Percentiles rank a stretch among this genome's conserved stretches.
phyloP scores from a whole-genome alignment of 495 filamentous ascomycete species.

The Penicillium manginii region DNA sequence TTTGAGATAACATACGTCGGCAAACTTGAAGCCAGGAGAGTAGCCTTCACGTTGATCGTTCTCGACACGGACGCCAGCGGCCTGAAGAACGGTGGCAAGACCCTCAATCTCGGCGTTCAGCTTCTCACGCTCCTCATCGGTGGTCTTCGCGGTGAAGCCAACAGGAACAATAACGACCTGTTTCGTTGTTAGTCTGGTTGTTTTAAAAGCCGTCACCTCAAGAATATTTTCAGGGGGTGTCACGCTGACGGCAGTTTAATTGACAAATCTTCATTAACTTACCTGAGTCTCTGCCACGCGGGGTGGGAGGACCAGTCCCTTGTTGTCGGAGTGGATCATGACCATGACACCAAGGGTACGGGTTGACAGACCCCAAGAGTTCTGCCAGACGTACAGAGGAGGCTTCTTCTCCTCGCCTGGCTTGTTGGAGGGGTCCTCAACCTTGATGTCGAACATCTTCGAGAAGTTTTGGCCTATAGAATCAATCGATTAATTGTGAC shows the following conservation, averaged over 20 bases:
- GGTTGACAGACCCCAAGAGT: slow-evolving; percentile 97
- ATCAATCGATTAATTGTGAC: not conserved
- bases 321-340: slow-evolving; percentile 95
- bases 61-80: slow-evolving; percentile 68
- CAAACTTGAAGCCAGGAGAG: slow-evolving; percentile 96
- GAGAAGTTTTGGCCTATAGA: slow-evolving; percentile 80
- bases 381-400: slow-evolving; percentile 89
- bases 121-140: slow-evolving; percentile 71
- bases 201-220: no score
- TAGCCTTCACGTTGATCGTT: slow-evolving; percentile 83
- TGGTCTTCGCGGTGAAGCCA: slow-evolving; percentile 84
- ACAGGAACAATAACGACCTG: slow-evolving; percentile 83
- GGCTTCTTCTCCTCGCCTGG: slow-evolving; percentile 72
- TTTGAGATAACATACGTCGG: slow-evolving; percentile 53
- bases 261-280: no score
- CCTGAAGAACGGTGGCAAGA: slow-evolving; percentile 64
- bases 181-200: no score
- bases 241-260: no score
- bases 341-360: slow-evolving; percentile 97
- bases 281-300: slow-evolving; percentile 80
- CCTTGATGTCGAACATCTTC: slow-evolving; percentile 97
- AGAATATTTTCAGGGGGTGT: no score
- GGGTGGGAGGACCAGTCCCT: slow-evolving; percentile 89
- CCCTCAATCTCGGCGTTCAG: slow-evolving; percentile 73
- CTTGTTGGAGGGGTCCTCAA: slow-evolving; percentile 84